Conservation (phyloP, 2,329 filamentous ascomycete species). For the Penicillium thymicola region DNA sequence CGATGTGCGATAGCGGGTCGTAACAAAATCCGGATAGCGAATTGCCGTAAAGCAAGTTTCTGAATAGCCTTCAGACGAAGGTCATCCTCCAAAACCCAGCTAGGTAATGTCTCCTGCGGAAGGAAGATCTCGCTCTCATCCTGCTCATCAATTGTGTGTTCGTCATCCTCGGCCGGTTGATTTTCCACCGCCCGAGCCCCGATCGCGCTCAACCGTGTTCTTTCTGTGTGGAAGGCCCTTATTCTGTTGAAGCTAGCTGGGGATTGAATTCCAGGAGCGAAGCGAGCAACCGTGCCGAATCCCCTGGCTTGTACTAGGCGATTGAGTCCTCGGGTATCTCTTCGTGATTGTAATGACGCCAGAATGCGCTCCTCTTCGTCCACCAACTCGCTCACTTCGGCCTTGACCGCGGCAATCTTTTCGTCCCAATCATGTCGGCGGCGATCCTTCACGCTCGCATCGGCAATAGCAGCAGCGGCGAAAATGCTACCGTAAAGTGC, state of each 20-base stretch:
- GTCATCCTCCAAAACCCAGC: slow-evolving; percentile 30
- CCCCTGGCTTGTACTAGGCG: slow-evolving; percentile 24
- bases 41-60: slow-evolving; percentile 38
- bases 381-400: slow-evolving; percentile 39
- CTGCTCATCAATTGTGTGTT: slow-evolving; percentile 12
- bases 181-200: slow-evolving; percentile 10
- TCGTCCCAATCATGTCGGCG: slow-evolving; percentile 41
- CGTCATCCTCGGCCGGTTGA: slow-evolving; percentile 6
- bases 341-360: slow-evolving; percentile 29
- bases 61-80: slow-evolving; percentile 39
- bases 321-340: slow-evolving; percentile 17
- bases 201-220: slow-evolving; percentile 3
- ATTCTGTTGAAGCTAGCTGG: slow-evolving; percentile 11
- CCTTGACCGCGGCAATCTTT: slow-evolving; percentile 43
- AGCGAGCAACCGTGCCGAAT: slow-evolving; percentile 23
- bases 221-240: slow-evolving; percentile 20
- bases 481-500: slow-evolving; percentile 46
- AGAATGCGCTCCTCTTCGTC: slow-evolving; percentile 40
- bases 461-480: slow-evolving; percentile 40
- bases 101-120: slow-evolving; percentile 20
- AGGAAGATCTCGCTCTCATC: slow-evolving; percentile 20
- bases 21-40: slow-evolving; percentile 39
- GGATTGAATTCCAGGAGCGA: slow-evolving; percentile 8
- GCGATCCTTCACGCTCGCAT: slow-evolving; percentile 40
- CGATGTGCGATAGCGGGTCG: slow-evolving; percentile 40